Conservation (phyloP, 73 alveolate species). For the Paramecium biaurelia region DNA sequence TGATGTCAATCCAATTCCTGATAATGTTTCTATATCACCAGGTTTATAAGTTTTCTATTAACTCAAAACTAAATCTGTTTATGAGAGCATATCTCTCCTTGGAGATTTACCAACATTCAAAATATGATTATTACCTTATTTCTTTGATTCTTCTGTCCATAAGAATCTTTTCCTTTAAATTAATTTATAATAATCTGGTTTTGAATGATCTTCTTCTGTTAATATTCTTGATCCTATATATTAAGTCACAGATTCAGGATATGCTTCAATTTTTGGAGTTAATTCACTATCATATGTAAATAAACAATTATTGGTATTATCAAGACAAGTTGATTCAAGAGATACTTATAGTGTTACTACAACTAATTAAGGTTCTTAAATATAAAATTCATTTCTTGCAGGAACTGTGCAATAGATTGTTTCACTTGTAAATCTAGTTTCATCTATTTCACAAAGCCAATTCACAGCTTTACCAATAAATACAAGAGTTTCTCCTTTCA, state of each 20-base stretch:
- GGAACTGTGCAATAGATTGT: background rate
- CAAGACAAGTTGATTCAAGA: background rate
- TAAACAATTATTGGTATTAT: background rate
- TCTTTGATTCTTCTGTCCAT: slow-evolving; percentile 3
- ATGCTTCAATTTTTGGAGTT: background rate
- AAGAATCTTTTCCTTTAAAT: background rate
- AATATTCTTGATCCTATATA: background rate
- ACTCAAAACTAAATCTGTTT: background rate
- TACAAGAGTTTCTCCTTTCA: background rate
- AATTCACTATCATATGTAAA: background rate
- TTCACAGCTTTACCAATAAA: background rate
- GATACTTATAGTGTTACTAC: background rate
- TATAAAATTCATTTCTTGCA: background rate
- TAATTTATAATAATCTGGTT: background rate
- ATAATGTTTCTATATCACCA: background rate
- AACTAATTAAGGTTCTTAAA: background rate
- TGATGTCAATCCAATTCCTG: background rate
- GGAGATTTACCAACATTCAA: background rate
- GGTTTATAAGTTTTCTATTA: background rate
- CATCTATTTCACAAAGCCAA: slow-evolving; percentile 25
- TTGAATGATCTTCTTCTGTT: background rate
- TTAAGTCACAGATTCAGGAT: background rate
- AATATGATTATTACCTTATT: background rate
- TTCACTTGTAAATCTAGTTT: background rate
- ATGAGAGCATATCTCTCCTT: background rate